Percentiles rank a stretch among this genome's conserved stretches.
phyloP scores from a whole-genome alignment of 2,329 filamentous ascomycete species.

The Epichloe sp. region DNA sequence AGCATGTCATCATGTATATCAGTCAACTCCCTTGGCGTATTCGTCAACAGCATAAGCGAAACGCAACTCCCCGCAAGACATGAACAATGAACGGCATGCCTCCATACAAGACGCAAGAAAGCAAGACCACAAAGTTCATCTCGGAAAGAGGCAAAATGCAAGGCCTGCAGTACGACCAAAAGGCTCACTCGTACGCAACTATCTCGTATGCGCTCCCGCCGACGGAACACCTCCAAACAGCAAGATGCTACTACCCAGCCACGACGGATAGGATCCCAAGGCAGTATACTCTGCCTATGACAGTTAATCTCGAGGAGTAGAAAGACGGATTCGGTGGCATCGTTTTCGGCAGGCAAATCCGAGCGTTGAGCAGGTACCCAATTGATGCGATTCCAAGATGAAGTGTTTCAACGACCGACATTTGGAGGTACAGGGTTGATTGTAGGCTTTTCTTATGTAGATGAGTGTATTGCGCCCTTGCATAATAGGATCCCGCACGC shows the following conservation, averaged over 20 bases:
- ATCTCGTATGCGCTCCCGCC: slow-evolving; percentile 29
- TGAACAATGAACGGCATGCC: slow-evolving; percentile 12
- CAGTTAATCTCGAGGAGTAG: slow-evolving; percentile 21
- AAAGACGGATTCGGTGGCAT: slow-evolving; percentile 25
- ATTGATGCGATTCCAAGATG: slow-evolving; percentile 17
- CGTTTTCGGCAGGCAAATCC: slow-evolving; percentile 26
- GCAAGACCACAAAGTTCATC: slow-evolving; percentile 8
- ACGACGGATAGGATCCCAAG: slow-evolving; percentile 23
- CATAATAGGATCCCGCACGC: no score
- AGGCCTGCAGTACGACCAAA: slow-evolving; percentile 20
- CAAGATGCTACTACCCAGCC: slow-evolving; percentile 29
- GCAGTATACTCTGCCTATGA: slow-evolving; percentile 21
- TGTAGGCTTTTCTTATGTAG: no score
- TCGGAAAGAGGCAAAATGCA: slow-evolving; percentile 18
- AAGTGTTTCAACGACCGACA: slow-evolving; percentile 15
- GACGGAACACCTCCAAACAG: slow-evolving; percentile 21
- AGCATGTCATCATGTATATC: no score
- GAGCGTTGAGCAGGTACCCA: slow-evolving; percentile 22
- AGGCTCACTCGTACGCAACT: slow-evolving; percentile 20
- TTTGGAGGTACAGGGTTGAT: no score
- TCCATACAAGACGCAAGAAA: slow-evolving; percentile 13
- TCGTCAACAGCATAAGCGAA: no score
- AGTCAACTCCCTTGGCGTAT: no score
- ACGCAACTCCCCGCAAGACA: no score
- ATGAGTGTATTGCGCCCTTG: no score